Conservation (phyloP, 176 grass and related monocot species). For the Guadua angustifolia region DNA sequence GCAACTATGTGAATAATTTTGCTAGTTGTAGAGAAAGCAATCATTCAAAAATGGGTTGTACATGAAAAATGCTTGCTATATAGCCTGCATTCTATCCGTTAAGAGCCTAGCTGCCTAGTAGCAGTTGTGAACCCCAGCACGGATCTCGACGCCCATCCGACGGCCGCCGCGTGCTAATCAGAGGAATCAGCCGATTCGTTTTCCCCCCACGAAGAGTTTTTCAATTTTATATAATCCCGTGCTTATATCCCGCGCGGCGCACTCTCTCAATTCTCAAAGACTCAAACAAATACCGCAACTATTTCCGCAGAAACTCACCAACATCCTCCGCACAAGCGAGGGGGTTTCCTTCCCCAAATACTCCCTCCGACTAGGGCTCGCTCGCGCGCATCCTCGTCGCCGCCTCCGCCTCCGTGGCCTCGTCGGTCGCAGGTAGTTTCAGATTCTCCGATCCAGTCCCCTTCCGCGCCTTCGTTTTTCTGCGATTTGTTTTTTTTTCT, state of each 20-base stretch:
- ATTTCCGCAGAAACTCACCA: not conserved
- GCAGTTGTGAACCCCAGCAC: no score
- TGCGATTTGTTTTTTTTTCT: no score
- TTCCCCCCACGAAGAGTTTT: slow-evolving; percentile 35
- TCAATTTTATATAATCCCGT: slow-evolving; percentile 16
- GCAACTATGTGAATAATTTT: no score
- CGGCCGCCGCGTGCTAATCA: not conserved
- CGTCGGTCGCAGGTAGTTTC: not conserved
- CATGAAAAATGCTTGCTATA: no score
- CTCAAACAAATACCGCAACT: not conserved
- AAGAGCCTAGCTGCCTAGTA: no score
- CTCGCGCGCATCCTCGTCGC: not conserved
- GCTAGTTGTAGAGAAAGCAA: no score
- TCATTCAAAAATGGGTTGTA: no score
- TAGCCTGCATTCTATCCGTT: no score
- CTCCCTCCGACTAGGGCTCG: not conserved
- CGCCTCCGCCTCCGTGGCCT: not conserved
- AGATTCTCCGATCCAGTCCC: not conserved
- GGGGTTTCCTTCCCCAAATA: not conserved
- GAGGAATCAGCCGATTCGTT: slow-evolving; percentile 4
- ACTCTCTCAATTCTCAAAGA: no score
- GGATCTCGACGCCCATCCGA: no score
- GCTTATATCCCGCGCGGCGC: not conserved
- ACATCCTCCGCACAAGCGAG: not conserved
- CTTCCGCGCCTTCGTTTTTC: not conserved